Evolutionary conservation across 352 stramenopile species (phyloP).

Genomic region (Pilasporangium apinafurcum): DNA sequence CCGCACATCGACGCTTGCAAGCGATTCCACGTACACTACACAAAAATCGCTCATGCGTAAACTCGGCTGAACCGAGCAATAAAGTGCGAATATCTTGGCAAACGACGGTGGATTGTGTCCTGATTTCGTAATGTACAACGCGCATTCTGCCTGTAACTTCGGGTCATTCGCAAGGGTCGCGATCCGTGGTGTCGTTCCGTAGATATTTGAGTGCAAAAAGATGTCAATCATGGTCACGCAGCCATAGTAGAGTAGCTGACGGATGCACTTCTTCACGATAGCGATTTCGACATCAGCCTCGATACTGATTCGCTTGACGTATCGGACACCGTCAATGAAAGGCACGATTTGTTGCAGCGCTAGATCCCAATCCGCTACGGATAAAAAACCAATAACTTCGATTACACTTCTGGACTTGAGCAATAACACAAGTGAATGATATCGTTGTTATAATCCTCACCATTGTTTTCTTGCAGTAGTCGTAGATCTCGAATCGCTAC

Average conservation of each 20-base stretch:
- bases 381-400: constrained; percentile 2
- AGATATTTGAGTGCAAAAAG: constrained; percentile 89
- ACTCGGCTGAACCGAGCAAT: constrained; percentile 81
- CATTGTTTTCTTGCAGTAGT: constrained; percentile 66
- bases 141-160: constrained; percentile 68
- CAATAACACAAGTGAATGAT: background rate
- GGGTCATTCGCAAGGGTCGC: constrained; percentile 42
- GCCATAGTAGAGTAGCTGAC: constrained; percentile 84
- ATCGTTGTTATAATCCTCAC: constrained; percentile 16
- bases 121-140: constrained; percentile 75
- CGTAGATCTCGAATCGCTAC: constrained; percentile 72
- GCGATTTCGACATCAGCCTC: constrained; percentile 84
- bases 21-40: constrained; percentile 65
- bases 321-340: constrained; percentile 88
- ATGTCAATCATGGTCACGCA: constrained; percentile 89
- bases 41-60: constrained; percentile 81
- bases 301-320: constrained; percentile 86
- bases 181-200: constrained; percentile 67
- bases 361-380: constrained; percentile 78
- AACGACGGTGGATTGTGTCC: constrained; percentile 50
- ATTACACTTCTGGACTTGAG: background rate
- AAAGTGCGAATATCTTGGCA: constrained; percentile 78
- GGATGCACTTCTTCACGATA: constrained; percentile 86
- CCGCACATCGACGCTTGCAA: constrained; percentile 66
- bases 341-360: constrained; percentile 86